Evolutionary conservation across 1,284 basidiomycete genomes (phyloP).

Genomic region (Rugosomyces carneus): DNA sequence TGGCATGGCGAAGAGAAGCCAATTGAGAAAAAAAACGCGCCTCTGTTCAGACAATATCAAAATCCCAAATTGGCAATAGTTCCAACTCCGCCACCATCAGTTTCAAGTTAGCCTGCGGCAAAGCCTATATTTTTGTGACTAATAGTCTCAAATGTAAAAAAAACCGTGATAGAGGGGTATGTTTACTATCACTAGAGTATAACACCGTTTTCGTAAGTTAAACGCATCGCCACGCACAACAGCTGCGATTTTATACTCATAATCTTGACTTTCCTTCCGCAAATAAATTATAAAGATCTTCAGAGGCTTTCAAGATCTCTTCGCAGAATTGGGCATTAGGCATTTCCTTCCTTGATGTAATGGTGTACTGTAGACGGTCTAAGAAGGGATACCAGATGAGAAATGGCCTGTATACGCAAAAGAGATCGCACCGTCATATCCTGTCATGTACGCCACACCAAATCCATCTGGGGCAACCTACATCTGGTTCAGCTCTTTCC

Average conservation of each 20-base stretch:
- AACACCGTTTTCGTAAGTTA: background rate
- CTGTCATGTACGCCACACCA: slow-evolving; percentile 74
- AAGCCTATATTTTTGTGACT: too few relatives aligned
- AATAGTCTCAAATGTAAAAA: too few relatives aligned
- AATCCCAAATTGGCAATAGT: too few relatives aligned
- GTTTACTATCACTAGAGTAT: too few relatives aligned
- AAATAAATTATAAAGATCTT: slow-evolving; percentile 58
- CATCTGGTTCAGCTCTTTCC: background rate
- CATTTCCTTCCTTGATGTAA: slow-evolving; percentile 74
- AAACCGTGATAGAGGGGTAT: too few relatives aligned
- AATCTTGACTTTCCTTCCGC: slow-evolving; percentile 22
- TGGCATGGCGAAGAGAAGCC: slow-evolving; percentile 44
- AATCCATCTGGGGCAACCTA: slow-evolving; percentile 76
- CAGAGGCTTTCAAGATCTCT: slow-evolving; percentile 62
- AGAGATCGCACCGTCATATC: slow-evolving; percentile 46
- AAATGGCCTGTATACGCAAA: background rate
- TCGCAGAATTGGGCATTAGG: slow-evolving; percentile 63
- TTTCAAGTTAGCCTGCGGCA: too few relatives aligned
- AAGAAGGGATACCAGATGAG: background rate
- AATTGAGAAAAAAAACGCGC: too few relatives aligned
- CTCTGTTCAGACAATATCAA: too few relatives aligned
- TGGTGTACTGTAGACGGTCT: slow-evolving; percentile 77
- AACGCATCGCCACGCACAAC: background rate
- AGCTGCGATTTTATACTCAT: too few relatives aligned
- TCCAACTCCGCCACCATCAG: too few relatives aligned